These are phyloP conservation scores for Friedmanniomyces simplex DNA, from an alignment of 495 filamentous ascomycete genomes.

Conservation along the genomic window DNA sequence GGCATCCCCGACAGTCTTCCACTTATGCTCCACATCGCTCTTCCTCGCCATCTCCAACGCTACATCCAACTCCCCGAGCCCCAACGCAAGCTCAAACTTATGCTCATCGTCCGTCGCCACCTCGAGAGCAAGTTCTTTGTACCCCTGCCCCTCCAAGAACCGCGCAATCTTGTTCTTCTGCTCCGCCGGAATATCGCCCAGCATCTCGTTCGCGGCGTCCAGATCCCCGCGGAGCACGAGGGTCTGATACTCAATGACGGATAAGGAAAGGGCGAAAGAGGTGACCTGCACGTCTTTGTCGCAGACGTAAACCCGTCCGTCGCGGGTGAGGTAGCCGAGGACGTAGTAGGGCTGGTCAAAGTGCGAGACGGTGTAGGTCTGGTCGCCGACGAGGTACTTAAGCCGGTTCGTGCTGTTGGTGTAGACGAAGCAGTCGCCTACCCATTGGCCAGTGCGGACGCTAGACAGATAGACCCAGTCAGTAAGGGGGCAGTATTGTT, in stretches of 20 bases:
- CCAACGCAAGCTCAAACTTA: constrained; percentile 85
- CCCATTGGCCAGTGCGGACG: constrained; percentile 92
- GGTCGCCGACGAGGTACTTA: constrained; percentile 96
- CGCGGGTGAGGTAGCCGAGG: constrained; percentile 87
- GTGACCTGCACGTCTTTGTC: constrained; percentile 91
- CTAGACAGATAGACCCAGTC: constrained; percentile 30
- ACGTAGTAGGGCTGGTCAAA: constrained; percentile 94
- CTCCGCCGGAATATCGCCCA: constrained; percentile 70
- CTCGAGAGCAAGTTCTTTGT: constrained; percentile 89
- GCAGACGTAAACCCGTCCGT: constrained; percentile 82
- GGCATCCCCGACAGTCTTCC: constrained; percentile 91
- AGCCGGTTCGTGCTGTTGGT: constrained; percentile 92
- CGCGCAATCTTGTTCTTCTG: constrained; percentile 96
- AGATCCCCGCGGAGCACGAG: constrained; percentile 91
- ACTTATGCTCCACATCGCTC: constrained; percentile 87
- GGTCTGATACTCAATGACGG: constrained; percentile 96
- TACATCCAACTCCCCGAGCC: constrained; percentile 70
- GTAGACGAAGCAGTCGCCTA: constrained; percentile 98
- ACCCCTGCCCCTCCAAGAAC: constrained; percentile 94
- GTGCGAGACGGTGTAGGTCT: constrained; percentile 97
- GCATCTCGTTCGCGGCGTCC: constrained; percentile 77
- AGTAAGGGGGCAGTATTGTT: background rate
- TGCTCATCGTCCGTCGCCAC: constrained; percentile 96
- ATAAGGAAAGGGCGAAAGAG: constrained; percentile 82
- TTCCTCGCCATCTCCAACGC: constrained; percentile 74